These are phyloP conservation scores for Gastrolobium villosum DNA, from an alignment of 306 rosid genomes.

Conservation along the genomic window DNA sequence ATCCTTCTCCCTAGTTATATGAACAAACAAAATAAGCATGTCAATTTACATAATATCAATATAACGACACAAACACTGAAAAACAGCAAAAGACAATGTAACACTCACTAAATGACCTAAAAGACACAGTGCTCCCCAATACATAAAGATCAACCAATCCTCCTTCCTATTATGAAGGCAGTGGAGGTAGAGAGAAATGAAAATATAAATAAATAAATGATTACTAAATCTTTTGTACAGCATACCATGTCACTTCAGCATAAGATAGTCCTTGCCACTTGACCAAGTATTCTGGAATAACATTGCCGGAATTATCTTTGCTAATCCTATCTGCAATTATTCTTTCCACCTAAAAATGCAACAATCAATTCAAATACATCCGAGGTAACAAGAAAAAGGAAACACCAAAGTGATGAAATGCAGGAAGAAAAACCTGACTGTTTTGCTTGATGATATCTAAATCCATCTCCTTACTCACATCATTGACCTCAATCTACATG, in stretches of 20 bases:
- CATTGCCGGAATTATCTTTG: slow-evolving; percentile 72
- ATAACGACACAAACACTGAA: slow-evolving; percentile 13
- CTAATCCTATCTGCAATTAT: slow-evolving; percentile 77
- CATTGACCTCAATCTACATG: slow-evolving; percentile 81
- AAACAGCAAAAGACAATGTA: not conserved
- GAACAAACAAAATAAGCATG: slow-evolving; percentile 30
- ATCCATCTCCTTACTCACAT: slow-evolving; percentile 93
- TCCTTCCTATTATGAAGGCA: slow-evolving; percentile 33
- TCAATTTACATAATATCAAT: slow-evolving; percentile 37
- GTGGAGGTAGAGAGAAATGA: slow-evolving; percentile 8
- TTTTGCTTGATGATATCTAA: slow-evolving; percentile 97
- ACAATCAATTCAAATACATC: slow-evolving; percentile 28
- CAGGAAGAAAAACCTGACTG: slow-evolving; percentile 83
- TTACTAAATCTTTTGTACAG: slow-evolving; percentile 24
- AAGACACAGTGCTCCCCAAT: not conserved
- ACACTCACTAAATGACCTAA: slow-evolving; percentile 10
- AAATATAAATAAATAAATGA: slow-evolving; percentile 8
- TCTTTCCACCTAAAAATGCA: slow-evolving; percentile 77
- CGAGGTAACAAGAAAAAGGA: not conserved
- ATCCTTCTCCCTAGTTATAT: slow-evolving; percentile 89
- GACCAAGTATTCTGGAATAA: slow-evolving; percentile 83
- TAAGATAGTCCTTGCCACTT: slow-evolving; percentile 99
- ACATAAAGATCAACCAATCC: slow-evolving; percentile 32
- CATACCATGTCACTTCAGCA: slow-evolving; percentile 98
- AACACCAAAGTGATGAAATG: slow-evolving; percentile 19